Conservation (phyloP, 305 asterid genomes). For the Fraxinus greggii region DNA sequence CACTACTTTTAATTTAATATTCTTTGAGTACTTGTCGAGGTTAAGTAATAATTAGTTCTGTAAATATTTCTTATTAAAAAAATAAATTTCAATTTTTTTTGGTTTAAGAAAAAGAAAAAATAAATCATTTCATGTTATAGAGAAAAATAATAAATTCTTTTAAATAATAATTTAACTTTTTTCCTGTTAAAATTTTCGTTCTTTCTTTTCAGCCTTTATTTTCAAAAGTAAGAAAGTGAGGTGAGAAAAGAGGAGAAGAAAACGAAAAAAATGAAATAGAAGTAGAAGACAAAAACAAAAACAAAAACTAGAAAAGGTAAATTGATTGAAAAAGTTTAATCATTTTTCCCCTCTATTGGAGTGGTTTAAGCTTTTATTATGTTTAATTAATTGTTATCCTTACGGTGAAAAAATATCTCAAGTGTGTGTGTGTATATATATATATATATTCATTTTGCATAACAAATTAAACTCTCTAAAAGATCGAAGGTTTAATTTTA, state of each 20-base stretch:
- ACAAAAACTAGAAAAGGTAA: conserved; percentile 8
- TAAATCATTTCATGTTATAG: background rate
- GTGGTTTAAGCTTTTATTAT: conserved; percentile 13
- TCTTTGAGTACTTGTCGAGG: background rate
- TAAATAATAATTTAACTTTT: background rate
- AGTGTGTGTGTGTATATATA: too few relatives aligned
- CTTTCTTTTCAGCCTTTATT: conserved; percentile 14
- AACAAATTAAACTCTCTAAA: background rate
- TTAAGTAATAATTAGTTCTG: background rate
- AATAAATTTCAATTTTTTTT: background rate
- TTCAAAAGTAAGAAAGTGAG: conserved; percentile 27
- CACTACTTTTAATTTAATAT: conserved; percentile 12
- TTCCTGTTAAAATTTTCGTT: conserved; percentile 15
- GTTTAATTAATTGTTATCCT: background rate
- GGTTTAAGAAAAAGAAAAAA: background rate
- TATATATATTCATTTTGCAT: too few relatives aligned
- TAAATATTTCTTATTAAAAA: background rate
- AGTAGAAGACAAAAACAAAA: conserved; percentile 23
- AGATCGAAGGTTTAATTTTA: too few relatives aligned
- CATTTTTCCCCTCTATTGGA: conserved; percentile 18
- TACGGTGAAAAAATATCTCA: too few relatives aligned
- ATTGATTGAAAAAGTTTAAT: conserved; percentile 21
- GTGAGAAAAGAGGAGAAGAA: conserved; percentile 19
- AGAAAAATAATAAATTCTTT: background rate
- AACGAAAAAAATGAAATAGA: conserved; percentile 24